Base-by-base conservation (phyloP, 2,329 filamentous ascomycete species). In the Paraphoma sp. region DNA sequence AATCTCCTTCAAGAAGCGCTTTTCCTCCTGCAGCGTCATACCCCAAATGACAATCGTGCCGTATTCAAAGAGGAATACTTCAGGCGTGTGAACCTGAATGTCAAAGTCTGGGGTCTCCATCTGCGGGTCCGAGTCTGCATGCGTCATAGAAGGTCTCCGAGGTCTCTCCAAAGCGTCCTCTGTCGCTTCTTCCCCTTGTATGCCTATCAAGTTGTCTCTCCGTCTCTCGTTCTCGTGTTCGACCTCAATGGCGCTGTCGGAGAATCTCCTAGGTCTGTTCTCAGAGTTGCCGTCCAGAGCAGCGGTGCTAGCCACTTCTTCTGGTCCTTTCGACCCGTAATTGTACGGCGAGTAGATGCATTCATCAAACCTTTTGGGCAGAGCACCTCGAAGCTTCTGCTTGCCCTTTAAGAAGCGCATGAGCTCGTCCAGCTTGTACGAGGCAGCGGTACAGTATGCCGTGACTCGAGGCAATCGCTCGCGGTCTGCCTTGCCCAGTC, bases 41-140 rank as follows among this genome's bases (percentile, higher is more conserved):
- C 95, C 95, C 95, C 95, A 99, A 74, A 98, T 93, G 12, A 99
- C 95, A 5, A 97, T 92, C 2, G 97, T 96, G 56, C 95, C 95
- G 72, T 99, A 99, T 73, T 97, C 92, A 71, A 98, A 99, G 11
- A 99, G 83, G 74, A 99, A 99, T 2, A 97, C 86, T 76, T 99
- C 95, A 0, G 95, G 93, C 0, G 91, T 96, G 76, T 97, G 92
- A 3, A 98, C 89, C 46, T 89, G 85, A 2, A 86, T 96, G 72
- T 97, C 93, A 60, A 97, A 91, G 73, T 96, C 91, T 5, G 86
- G 83, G 14, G 84, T 84, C 33, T 77, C 66, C 31, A 74, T 65
- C 17, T 64, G 62, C 8, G 71, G 68, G 45, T 75, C 72, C 29
- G 69, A 73, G 51, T 74, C 70, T 46, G 70, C 62, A 45, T 73